phyloP scores from a whole-genome alignment of 2,329 filamentous ascomycete species.

The Hypoxylon sp. region DNA sequence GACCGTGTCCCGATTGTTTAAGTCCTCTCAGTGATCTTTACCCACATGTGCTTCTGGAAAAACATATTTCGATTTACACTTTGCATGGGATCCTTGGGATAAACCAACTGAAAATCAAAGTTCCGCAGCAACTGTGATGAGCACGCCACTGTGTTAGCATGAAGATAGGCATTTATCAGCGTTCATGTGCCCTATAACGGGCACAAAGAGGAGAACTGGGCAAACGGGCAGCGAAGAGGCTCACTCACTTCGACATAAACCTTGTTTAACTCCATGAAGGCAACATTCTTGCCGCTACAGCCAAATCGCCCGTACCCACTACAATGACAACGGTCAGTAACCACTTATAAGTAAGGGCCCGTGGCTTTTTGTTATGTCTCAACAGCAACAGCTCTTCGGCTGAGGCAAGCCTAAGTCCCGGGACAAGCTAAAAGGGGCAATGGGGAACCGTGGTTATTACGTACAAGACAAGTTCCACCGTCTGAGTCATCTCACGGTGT shows the following conservation, averaged over 20 bases:
- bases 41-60: slow-evolving; percentile 43
- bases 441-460: neutral
- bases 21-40: slow-evolving; percentile 37
- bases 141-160: slow-evolving; percentile 1
- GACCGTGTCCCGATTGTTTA: neutral
- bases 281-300: slow-evolving; percentile 58
- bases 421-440: neutral
- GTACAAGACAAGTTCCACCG: slow-evolving; percentile 55
- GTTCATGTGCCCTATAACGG: neutral
- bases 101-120: slow-evolving; percentile 44
- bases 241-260: slow-evolving; percentile 56
- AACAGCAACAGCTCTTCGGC: neutral
- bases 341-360: neutral
- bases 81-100: slow-evolving; percentile 36
- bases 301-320: slow-evolving; percentile 54
- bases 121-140: slow-evolving; percentile 36
- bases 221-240: neutral
- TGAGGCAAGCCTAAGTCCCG: neutral
- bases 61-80: slow-evolving; percentile 34
- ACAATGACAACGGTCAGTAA: neutral
- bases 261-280: slow-evolving; percentile 59
- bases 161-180: neutral
- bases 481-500: slow-evolving; percentile 50
- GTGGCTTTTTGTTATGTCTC: neutral
- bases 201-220: neutral